Evolutionary conservation across 495 filamentous ascomycete genomes (phyloP).

Genomic region (Hypoxylon trugodes): DNA sequence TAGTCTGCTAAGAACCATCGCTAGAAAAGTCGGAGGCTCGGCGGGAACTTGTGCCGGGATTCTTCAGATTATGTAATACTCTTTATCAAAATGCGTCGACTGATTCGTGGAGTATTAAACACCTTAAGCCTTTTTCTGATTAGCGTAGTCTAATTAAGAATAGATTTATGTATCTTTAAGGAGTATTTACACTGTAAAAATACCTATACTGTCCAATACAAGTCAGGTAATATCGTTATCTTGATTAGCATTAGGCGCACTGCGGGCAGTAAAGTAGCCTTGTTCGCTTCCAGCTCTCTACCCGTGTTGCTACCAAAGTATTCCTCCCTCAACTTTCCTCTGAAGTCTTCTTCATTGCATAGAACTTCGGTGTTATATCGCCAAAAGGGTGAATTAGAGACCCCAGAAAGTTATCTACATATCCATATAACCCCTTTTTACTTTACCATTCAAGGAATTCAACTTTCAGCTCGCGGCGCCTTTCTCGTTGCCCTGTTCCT

Average conservation of each 20-base stretch:
- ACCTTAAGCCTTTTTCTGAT: too few relatives aligned
- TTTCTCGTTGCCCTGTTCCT: constrained; percentile 23
- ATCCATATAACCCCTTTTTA: neutral
- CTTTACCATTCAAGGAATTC: neutral
- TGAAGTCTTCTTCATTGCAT: constrained; percentile 9
- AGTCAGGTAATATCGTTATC: constrained; percentile 21
- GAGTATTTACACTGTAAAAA: too few relatives aligned
- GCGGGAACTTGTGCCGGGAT: constrained; percentile 15
- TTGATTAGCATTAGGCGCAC: constrained; percentile 33
- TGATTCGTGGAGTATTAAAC: too few relatives aligned
- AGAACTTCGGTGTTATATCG: neutral
- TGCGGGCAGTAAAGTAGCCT: constrained; percentile 38
- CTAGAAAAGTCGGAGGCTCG: constrained; percentile 17
- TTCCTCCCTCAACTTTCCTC: constrained; percentile 20
- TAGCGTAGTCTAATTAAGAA: too few relatives aligned
- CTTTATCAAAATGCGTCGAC: neutral
- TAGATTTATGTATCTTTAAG: too few relatives aligned
- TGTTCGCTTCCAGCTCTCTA: constrained; percentile 33
- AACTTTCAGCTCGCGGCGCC: neutral
- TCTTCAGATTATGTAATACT: constrained; percentile 1
- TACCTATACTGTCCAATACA: neutral
- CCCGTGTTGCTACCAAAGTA: constrained; percentile 25
- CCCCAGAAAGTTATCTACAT: neutral
- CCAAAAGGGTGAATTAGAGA: neutral
- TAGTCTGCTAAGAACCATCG: constrained; percentile 1